Base-by-base conservation (phyloP, 306 rosid species). In the Abrus pulchellus region DNA sequence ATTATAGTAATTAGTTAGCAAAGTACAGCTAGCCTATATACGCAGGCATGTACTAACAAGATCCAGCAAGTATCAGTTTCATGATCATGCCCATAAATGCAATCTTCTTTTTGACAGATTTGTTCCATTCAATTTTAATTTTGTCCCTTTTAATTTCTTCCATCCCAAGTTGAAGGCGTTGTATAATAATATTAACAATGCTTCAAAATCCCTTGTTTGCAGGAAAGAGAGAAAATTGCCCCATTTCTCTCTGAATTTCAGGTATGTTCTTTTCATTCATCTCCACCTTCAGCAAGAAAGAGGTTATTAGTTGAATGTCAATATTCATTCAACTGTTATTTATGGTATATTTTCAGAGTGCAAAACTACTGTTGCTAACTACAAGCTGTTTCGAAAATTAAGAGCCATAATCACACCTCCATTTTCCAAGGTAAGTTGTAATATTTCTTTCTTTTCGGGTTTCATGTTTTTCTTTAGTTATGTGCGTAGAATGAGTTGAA, bases 101-200 rank as follows among this genome's bases (percentile, higher is more conserved):
- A 57, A 60, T 62, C 79, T 62, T 52, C 28, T 14, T 11, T 53
- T 40, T 62, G 32, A 13, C 29, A 47, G 43, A 68, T 55, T 72
- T 72, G 47, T 55, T 52, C 55, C 50, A 6, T 61, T 68, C 64
- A 8, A 1, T 65, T 57, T 76, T 55, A 9, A 33, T 55, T 20
- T 50, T 68, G 49, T 50, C 56, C 63, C 32, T 80, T 80, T 67
- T 36, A 36, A 36, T 36, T 0, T 75, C 80, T 68, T 49, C 64
- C 13, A 41, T 7, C 71, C n/a, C 38, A 73, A 57, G n/a, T 63
- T 44, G 27, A 9, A 13, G 29, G 1, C 12, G 4, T 36, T 20
- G 4, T 36, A 14, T 40, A 12, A 20, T 20, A 20, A 20, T 20
- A 20, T 20, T 9, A 33, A 34, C 12, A 62, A 34, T 36, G 7